These are phyloP conservation scores for Plasmodium sp. DNA, from an alignment of 169 alveolate genomes.

Conservation along the genomic window DNA sequence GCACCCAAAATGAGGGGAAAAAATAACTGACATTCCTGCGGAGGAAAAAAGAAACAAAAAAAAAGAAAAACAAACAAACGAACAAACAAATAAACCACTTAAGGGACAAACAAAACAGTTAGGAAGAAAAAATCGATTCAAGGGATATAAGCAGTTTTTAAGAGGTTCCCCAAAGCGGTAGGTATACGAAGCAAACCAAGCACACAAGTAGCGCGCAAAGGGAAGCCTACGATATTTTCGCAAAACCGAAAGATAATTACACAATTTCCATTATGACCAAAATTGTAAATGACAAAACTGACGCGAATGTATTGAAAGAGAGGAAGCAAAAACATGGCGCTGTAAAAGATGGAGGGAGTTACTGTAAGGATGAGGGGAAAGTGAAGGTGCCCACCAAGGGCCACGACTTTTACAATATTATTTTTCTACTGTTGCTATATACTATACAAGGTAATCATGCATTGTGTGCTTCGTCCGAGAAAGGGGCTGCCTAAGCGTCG, in stretches of 20 bases:
- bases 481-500: not conserved
- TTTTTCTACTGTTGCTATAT: slow-evolving; percentile 61
- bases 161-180: not conserved
- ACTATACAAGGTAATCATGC: slow-evolving; percentile 60
- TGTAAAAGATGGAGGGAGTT: slow-evolving; percentile 16
- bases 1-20: not conserved
- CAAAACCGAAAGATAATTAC: not conserved
- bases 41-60: not conserved
- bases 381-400: slow-evolving; percentile 2
- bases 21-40: not conserved
- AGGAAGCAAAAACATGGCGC: slow-evolving; percentile 11
- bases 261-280: slow-evolving; percentile 39
- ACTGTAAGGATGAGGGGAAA: slow-evolving; percentile 3
- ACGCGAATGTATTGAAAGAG: slow-evolving; percentile 14
- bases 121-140: not conserved
- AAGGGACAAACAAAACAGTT: not conserved
- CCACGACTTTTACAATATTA: slow-evolving; percentile 69
- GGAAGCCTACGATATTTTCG: not conserved
- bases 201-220: not conserved
- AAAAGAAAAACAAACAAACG: not conserved
- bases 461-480: not conserved
- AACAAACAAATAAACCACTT: not conserved
- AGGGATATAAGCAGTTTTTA: not conserved
- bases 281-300: slow-evolving; percentile 11
- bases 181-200: not conserved